phyloP scores from a whole-genome alignment of 225 moss, liverwort and hornwort species.

The Bryum argenteum region DNA sequence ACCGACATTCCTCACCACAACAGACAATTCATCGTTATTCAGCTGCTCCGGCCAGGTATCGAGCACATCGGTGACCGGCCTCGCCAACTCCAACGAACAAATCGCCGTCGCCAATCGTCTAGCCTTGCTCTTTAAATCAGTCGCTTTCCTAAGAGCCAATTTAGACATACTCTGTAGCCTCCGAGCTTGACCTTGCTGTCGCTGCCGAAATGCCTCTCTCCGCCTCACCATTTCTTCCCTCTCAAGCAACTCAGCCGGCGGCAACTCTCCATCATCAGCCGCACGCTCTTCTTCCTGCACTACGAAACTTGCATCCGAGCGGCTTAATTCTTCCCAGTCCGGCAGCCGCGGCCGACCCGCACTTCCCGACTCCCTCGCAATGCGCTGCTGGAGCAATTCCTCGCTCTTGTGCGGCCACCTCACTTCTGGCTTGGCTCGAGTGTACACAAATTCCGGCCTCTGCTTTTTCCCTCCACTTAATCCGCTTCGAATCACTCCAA shows the following conservation, averaged over 20 bases:
- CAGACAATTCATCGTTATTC: conserved; percentile 73
- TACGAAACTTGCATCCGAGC: conserved; percentile 24
- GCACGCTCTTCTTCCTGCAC: conserved; percentile 5
- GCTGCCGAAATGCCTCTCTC: conserved; percentile 39
- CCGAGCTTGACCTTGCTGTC: conserved; percentile 43
- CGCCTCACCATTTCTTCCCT: conserved; percentile 42
- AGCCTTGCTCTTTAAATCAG: conserved; percentile 76
- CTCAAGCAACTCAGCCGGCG: neutral
- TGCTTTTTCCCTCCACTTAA: conserved; percentile 11
- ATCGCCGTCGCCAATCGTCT: conserved; percentile 65
- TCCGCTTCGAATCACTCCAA: conserved; percentile 29
- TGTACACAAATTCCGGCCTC: conserved; percentile 40
- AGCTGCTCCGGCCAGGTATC: conserved; percentile 79
- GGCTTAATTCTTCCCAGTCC: conserved; percentile 43
- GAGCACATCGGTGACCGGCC: conserved; percentile 74
- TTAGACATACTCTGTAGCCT: conserved; percentile 72
- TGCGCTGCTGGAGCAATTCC: conserved; percentile 29
- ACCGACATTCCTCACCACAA: conserved; percentile 76
- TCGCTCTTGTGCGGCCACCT: conserved; percentile 49
- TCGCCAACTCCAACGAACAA: conserved; percentile 46
- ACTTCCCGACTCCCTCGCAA: conserved; percentile 37
- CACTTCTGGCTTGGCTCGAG: conserved; percentile 48
- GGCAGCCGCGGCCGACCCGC: conserved; percentile 32
- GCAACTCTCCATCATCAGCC: conserved; percentile 6
- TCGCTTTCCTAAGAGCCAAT: conserved; percentile 81